A percentile compares a stretch with the other conserved stretches of the same genome.
Evolutionary conservation across 208 protist genomes (phyloP).

Genomic region (Tetramitus jugosus): DNA sequence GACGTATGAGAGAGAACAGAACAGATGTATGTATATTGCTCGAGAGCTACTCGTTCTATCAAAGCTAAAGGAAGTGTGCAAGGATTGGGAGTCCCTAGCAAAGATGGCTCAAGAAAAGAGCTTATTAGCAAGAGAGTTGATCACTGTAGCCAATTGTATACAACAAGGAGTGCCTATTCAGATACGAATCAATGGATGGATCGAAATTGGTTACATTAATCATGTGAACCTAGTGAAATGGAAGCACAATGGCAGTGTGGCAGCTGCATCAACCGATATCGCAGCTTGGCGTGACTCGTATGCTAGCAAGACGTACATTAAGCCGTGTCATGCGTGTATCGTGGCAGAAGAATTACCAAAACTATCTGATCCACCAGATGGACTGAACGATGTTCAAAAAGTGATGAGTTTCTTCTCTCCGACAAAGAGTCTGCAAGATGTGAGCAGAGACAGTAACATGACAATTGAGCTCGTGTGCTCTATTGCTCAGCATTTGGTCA

Average conservation of each 20-base stretch:
- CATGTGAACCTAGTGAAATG: not conserved
- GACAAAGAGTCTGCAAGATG: not conserved
- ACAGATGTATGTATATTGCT: not conserved
- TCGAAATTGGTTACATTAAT: slow-evolving; percentile 6
- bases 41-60: not conserved
- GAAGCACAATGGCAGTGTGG: not conserved
- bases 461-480: not conserved
- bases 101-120: not conserved
- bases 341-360: not conserved
- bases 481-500: slow-evolving; percentile 1
- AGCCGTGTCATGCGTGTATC: slow-evolving; percentile 1
- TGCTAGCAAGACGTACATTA: not conserved
- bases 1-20: not conserved
- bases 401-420: not conserved
- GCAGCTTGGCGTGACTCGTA: not conserved
- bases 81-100: not conserved
- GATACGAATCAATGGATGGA: slow-evolving; percentile 10
- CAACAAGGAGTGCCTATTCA: not conserved
- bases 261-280: too few species aligned
- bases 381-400: not conserved
- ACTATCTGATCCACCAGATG: not conserved
- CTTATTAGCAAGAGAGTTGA: not conserved
- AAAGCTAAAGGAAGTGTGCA: not conserved
- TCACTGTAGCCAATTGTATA: not conserved
- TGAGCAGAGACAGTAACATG: not conserved